Evolutionary conservation across 257 asterid species (phyloP), one percentile per base, ranked within the genome.

Genomic region (Lantana camara): DNA sequence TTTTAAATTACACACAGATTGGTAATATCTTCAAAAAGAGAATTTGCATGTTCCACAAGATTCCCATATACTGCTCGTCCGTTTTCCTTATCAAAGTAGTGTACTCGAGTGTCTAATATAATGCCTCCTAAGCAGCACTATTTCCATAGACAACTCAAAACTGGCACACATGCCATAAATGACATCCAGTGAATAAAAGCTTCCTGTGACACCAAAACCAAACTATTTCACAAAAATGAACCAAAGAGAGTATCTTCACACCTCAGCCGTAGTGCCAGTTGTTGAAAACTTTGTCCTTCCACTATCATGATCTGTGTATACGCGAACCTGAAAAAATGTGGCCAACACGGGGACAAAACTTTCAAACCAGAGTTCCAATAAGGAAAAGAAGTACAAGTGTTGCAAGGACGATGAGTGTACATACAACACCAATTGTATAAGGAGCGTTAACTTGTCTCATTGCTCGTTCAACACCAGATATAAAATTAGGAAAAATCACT

Each of bases 251-350:
- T 75, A 1, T 57, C 30, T 46, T 32, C 45, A 41, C 67, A 92
- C 99, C 97, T 94, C 99, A 63, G 99, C 99, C 62, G 99, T 94
- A 61, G 88, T 82, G 44, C 99, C 99, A 29, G 86, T 83, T 45
- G 76, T 84, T 54, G 97, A 81, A 73, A 87, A 78, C 77, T 64
- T 78, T 45, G 73, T 38, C 74, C 86, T 79, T 63, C 79, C 82
- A 78, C 65, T 63, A 73, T 40, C 29, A 45, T 78, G 38, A 75
- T 94, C 95, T 76, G 81, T 79, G 63, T 77, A 75, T 69, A 82
- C 77, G 59, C 95, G 95, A 77, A 86, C 79, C 99, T 90, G 83
- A 70, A 82, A 2, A 77, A 47, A 46, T 48, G 66, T 42, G 35
- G 50, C 38, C 63, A 64, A 56, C 49, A 64, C 12, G 52, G 51